These are phyloP conservation scores for Russula sp. DNA, from an alignment of 768 basidiomycete genomes.

Conservation along the genomic window DNA sequence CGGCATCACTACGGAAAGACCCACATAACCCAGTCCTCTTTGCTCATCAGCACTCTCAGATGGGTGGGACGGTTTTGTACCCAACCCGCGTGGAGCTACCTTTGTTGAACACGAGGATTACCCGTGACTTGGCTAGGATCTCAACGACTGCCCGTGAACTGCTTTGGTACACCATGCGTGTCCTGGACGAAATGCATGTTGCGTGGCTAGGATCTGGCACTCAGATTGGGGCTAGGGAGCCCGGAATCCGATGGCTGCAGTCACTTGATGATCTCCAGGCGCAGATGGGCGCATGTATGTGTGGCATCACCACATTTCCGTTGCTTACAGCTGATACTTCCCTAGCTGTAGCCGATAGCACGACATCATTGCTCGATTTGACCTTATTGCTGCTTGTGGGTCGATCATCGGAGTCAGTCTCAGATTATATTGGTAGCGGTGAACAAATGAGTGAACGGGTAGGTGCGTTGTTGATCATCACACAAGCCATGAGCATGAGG, in stretches of 20 bases:
- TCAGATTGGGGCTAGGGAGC: slow-evolving; percentile 57
- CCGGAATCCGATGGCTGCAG: slow-evolving; percentile 68
- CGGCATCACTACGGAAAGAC: slow-evolving; percentile 40
- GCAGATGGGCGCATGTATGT: slow-evolving; percentile 53
- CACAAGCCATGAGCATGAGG: not conserved
- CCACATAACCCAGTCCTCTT: slow-evolving; percentile 40
- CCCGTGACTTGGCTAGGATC: slow-evolving; percentile 62
- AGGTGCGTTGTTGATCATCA: slow-evolving; percentile 22
- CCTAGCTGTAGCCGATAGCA: slow-evolving; percentile 38
- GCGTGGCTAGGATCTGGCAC: slow-evolving; percentile 68
- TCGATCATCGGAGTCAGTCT: slow-evolving; percentile 58
- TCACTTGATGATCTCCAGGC: slow-evolving; percentile 49
- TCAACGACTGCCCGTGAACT: slow-evolving; percentile 67
- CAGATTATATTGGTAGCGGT: slow-evolving; percentile 68
- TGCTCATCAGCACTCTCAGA: slow-evolving; percentile 36
- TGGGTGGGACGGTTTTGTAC: slow-evolving; percentile 28
- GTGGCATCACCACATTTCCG: slow-evolving; percentile 33
- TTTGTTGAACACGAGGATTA: slow-evolving; percentile 45
- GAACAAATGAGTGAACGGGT: slow-evolving; percentile 82
- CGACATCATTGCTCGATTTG: slow-evolving; percentile 62
- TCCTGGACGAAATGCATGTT: slow-evolving; percentile 62
- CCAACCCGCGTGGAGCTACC: slow-evolving; percentile 49
- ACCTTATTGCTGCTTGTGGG: slow-evolving; percentile 66
- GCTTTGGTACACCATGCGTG: slow-evolving; percentile 61
- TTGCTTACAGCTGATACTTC: not conserved